Percentiles rank a stretch among this genome's conserved stretches.
phyloP scores from a whole-genome alignment of 176 grass and related monocot genomes.

The Oryza meyeriana region DNA sequence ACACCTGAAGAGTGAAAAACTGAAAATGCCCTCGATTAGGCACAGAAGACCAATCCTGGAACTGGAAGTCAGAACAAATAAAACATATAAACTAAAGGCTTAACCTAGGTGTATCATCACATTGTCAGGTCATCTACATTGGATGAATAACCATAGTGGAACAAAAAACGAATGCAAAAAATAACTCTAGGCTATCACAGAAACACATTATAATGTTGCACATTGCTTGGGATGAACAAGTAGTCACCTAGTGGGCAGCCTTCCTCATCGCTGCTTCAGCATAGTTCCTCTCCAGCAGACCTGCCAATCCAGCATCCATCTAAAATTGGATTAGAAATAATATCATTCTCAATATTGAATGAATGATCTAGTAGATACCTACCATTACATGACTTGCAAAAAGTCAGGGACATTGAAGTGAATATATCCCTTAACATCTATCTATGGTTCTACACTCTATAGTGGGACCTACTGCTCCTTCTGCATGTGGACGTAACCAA shows the following conservation, averaged over 20 bases:
- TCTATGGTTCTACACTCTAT: neutral
- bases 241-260: neutral
- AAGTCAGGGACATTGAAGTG: neutral
- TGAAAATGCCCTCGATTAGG: neutral
- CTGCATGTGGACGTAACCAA: neutral
- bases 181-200: neutral
- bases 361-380: neutral
- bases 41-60: neutral
- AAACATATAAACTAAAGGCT: neutral
- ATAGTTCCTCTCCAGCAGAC: slow-evolving; percentile 21
- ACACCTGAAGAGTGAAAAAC: neutral
- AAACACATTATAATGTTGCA: neutral
- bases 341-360: neutral
- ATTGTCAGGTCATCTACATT: neutral
- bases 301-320: slow-evolving; percentile 3
- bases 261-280: neutral
- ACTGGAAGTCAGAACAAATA: neutral
- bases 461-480: neutral
- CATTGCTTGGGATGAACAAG: neutral
- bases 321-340: neutral
- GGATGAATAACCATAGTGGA: neutral
- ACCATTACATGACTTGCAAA: neutral
- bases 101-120: neutral
- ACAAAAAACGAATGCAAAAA: neutral
- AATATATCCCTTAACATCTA: neutral